A percentile compares a stretch with the other conserved stretches of the same genome.
phyloP scores from a whole-genome alignment of 1,139 yeast genomes.

The Kodamaea sp. region DNA sequence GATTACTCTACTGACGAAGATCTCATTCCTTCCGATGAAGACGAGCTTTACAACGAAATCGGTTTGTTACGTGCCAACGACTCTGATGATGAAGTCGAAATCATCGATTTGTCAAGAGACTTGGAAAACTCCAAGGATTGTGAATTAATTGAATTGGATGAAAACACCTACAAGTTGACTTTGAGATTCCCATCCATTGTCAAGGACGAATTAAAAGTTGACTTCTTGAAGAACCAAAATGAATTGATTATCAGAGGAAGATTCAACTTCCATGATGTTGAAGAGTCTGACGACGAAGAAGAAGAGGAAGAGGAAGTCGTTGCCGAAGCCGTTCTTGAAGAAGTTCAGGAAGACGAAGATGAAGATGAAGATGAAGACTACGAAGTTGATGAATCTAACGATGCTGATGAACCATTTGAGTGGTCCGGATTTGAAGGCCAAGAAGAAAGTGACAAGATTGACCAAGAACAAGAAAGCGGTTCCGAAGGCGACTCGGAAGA shows the following conservation, averaged over 20 bases:
- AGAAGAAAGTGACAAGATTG: constrained; percentile 11
- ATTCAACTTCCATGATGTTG: constrained; percentile 33
- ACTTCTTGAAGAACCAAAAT: constrained; percentile 44
- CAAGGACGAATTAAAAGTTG: constrained; percentile 44
- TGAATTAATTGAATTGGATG: constrained; percentile 43
- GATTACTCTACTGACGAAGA: constrained; percentile 44
- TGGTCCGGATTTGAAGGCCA: constrained; percentile 16
- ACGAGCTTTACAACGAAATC: constrained; percentile 9
- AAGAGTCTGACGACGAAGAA: constrained; percentile 21
- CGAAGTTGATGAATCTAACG: constrained; percentile 9
- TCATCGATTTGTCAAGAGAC: constrained; percentile 47
- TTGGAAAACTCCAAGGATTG: constrained; percentile 48
- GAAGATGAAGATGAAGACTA: constrained; percentile 12
- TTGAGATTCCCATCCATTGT: constrained; percentile 48
- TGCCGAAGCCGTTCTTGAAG: constrained; percentile 11
- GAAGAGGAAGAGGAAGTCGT: constrained; percentile 15
- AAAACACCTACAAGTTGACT: constrained; percentile 42
- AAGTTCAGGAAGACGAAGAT: constrained; percentile 9
- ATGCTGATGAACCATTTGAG: constrained; percentile 13
- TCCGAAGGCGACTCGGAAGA: constrained; percentile 17
- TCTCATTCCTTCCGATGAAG: constrained; percentile 26
- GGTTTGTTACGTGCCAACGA: constrained; percentile 13
- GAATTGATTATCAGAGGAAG: constrained; percentile 47
- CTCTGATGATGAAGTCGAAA: constrained; percentile 37
- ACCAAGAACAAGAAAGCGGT: constrained; percentile 10